Percentiles rank a stretch among this genome's conserved stretches.
Evolutionary conservation across 2,329 filamentous ascomycete species (phyloP).

Genomic region (Fusarium sp.): DNA sequence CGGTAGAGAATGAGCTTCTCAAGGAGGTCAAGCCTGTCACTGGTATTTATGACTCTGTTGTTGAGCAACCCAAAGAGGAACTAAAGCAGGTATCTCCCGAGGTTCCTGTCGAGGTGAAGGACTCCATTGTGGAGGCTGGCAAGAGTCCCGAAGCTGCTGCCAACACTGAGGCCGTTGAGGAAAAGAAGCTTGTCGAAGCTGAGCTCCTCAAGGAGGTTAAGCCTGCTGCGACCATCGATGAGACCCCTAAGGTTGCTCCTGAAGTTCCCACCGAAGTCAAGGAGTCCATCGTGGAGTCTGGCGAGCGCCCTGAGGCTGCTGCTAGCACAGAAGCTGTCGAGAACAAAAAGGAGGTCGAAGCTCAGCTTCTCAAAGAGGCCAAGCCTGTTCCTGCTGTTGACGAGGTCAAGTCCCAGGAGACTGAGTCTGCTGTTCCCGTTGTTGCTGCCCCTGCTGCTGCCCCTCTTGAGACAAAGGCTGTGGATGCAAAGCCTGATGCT

Average conservation of each 20-base stretch:
- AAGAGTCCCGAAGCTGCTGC: constrained; percentile 74
- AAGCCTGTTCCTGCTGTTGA: constrained; percentile 53
- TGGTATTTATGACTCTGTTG: constrained; percentile 34
- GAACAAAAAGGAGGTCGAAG: constrained; percentile 80
- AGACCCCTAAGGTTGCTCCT: constrained; percentile 55
- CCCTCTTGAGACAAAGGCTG: constrained; percentile 21
- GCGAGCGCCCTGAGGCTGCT: constrained; percentile 75
- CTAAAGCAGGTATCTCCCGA: constrained; percentile 50
- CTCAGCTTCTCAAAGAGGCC: constrained; percentile 76
- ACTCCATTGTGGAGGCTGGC: constrained; percentile 75
- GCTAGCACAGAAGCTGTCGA: constrained; percentile 73
- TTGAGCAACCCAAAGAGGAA: constrained; percentile 36
- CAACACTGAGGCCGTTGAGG: constrained; percentile 71
- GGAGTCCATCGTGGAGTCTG: constrained; percentile 67
- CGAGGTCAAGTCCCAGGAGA: constrained; percentile 70
- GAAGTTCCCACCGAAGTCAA: constrained; percentile 67
- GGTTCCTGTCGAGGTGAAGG: constrained; percentile 66
- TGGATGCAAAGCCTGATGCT: constrained; percentile 5
- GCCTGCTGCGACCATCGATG: constrained; percentile 51
- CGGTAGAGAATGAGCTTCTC: constrained; percentile 78
- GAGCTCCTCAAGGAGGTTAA: constrained; percentile 75
- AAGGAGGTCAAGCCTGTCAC: constrained; percentile 64
- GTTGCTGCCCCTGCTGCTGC: constrained; percentile 7
- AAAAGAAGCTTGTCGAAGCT: constrained; percentile 76
- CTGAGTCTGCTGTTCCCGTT: constrained; percentile 1